These are phyloP conservation scores for Arthroderma uncinatum DNA, from an alignment of 2,329 filamentous ascomycete species.

Conservation along the genomic window DNA sequence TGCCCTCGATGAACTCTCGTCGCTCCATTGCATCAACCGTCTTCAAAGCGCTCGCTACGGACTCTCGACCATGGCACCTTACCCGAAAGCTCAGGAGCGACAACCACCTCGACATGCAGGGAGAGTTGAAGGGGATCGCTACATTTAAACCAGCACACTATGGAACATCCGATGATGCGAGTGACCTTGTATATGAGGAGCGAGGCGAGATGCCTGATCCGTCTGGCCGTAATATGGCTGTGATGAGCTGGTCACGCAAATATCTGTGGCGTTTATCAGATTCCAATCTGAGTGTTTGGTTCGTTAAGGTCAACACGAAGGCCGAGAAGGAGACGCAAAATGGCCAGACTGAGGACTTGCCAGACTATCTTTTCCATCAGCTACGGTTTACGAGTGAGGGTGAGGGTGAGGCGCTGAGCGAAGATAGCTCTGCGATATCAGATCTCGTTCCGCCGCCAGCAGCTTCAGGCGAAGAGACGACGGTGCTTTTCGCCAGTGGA, in stretches of 20 bases:
- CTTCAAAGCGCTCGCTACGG: conserved; percentile 23
- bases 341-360: conserved; percentile 16
- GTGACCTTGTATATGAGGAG: conserved; percentile 32
- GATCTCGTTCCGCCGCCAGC: conserved; percentile 5
- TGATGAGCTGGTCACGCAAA: conserved; percentile 31
- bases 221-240: conserved; percentile 17
- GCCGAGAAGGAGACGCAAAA: not conserved
- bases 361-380: conserved; percentile 37
- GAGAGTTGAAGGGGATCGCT: conserved; percentile 31
- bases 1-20: not conserved
- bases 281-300: conserved; percentile 34
- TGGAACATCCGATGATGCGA: not conserved
- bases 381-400: conserved; percentile 26
- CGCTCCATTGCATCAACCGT: conserved; percentile 15
- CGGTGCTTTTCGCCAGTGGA: conserved; percentile 29
- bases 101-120: conserved; percentile 33
- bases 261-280: conserved; percentile 33
- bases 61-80: conserved; percentile 26
- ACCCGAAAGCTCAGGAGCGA: conserved; percentile 32
- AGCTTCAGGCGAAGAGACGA: conserved; percentile 14
- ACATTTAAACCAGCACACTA: conserved; percentile 25
- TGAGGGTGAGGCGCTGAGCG: not conserved
- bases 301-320: conserved; percentile 27
- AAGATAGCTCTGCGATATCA: not conserved
- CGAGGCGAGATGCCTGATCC: conserved; percentile 31